These are phyloP conservation scores for Ganoderma sinense DNA, from an alignment of 1,284 basidiomycete genomes.

Conservation along the genomic window DNA sequence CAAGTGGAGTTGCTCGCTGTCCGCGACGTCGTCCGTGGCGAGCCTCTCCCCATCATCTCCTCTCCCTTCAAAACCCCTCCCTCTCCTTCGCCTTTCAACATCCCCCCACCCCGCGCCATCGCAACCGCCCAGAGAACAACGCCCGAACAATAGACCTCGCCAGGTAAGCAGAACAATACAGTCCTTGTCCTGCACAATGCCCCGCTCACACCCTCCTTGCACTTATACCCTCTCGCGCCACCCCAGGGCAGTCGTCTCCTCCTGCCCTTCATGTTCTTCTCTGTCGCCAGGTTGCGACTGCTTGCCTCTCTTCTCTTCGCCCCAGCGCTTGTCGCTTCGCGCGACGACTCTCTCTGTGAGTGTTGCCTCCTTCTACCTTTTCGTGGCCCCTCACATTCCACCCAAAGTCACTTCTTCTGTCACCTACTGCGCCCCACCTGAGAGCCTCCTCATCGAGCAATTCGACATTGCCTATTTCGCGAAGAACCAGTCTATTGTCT, in stretches of 20 bases:
- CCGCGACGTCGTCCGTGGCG: conserved; percentile 18
- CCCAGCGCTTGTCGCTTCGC: conserved; percentile 50
- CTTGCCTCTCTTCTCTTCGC: conserved; percentile 51
- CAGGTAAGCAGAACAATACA: conserved; percentile 29
- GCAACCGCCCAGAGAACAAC: conserved; percentile 29
- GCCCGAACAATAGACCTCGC: conserved; percentile 34
- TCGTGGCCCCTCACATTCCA: conserved; percentile 12
- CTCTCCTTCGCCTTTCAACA: neutral
- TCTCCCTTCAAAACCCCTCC: neutral
- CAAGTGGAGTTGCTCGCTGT: conserved; percentile 10
- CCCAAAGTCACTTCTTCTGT: conserved; percentile 82
- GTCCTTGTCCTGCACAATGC: conserved; percentile 27
- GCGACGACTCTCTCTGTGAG: conserved; percentile 66
- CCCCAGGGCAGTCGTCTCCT: conserved; percentile 8
- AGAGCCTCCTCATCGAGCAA: conserved; percentile 80
- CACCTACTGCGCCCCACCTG: conserved; percentile 86
- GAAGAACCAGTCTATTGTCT: conserved; percentile 72
- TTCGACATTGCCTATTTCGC: conserved; percentile 83
- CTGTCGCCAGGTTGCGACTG: conserved; percentile 77
- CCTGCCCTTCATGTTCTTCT: conserved; percentile 59
- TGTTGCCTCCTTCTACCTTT: conserved; percentile 30
- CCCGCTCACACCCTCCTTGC: conserved; percentile 4
- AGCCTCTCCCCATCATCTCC: conserved; percentile 3
- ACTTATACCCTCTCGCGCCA: conserved; percentile 16
- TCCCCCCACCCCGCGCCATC: conserved; percentile 2